Evolutionary conservation across 345 rosid species (phyloP).

Genomic region (Populus simonii): DNA sequence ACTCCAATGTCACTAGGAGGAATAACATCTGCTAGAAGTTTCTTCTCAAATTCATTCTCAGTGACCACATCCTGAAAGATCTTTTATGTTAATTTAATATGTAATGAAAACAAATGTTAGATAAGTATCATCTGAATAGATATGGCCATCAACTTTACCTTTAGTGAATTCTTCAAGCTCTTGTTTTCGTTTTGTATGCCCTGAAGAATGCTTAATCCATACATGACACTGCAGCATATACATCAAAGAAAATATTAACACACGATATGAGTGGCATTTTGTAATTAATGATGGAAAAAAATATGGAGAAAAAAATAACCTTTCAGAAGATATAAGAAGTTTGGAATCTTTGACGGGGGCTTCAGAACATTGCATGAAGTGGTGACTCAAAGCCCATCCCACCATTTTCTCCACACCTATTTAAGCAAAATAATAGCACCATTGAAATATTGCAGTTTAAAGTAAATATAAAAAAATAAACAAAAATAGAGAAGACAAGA

Average conservation of each 20-base stretch:
- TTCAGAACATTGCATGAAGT: slow-evolving; percentile 72
- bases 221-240: slow-evolving; percentile 53
- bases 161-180: slow-evolving; percentile 73
- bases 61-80: slow-evolving; percentile 82
- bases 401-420: slow-evolving; percentile 90
- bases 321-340: slow-evolving; percentile 67
- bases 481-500: neutral
- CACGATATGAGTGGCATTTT: neutral
- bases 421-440: slow-evolving; percentile 1
- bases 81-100: neutral
- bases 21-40: slow-evolving; percentile 92
- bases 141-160: slow-evolving; percentile 39
- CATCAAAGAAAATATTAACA: slow-evolving; percentile 7
- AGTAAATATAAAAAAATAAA: neutral
- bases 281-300: neutral
- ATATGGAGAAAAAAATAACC: slow-evolving; percentile 36
- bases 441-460: neutral
- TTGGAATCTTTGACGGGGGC: slow-evolving; percentile 54
- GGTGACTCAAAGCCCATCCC: slow-evolving; percentile 89
- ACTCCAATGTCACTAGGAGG: slow-evolving; percentile 97
- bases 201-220: slow-evolving; percentile 67
- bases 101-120: neutral
- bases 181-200: slow-evolving; percentile 69
- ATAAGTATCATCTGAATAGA: neutral
- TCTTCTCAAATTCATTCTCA: slow-evolving; percentile 97